Evolutionary conservation across 2,329 filamentous ascomycete genomes (phyloP).

Genomic region (Cladosporium colombiae): DNA sequence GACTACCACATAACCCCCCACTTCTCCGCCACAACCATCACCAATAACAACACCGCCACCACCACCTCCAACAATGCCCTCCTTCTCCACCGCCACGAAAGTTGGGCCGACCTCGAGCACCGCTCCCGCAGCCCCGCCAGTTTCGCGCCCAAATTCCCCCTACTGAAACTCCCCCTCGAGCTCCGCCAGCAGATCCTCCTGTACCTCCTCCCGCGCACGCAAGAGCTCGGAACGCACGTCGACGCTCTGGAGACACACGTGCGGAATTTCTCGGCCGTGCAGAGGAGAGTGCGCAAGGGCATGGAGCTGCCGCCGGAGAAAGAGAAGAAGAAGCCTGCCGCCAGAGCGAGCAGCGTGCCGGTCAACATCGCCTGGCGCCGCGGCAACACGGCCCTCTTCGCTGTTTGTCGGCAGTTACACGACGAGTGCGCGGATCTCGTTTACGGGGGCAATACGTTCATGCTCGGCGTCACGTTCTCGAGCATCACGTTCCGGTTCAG

Average conservation of each 20-base stretch:
- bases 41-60: slow-evolving; percentile 21
- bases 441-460: slow-evolving; percentile 48
- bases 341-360: background rate
- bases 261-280: slow-evolving; percentile 35
- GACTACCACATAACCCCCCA: slow-evolving; percentile 38
- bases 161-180: slow-evolving; percentile 46
- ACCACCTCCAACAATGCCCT: slow-evolving; percentile 14
- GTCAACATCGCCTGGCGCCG: slow-evolving; percentile 44
- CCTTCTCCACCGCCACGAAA: slow-evolving; percentile 31
- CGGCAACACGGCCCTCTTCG: slow-evolving; percentile 44
- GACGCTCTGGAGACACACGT: slow-evolving; percentile 33
- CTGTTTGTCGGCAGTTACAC: slow-evolving; percentile 44
- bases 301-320: slow-evolving; percentile 23
- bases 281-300: slow-evolving; percentile 31
- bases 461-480: slow-evolving; percentile 47
- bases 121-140: slow-evolving; percentile 35
- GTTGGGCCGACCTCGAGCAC: slow-evolving; percentile 35
- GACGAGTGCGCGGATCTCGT: slow-evolving; percentile 48
- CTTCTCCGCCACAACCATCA: slow-evolving; percentile 30
- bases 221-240: slow-evolving; percentile 27
- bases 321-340: background rate
- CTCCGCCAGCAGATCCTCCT: slow-evolving; percentile 46
- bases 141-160: slow-evolving; percentile 33
- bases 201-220: slow-evolving; percentile 46
- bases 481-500: slow-evolving; percentile 47